Evolutionary conservation across 352 stramenopile species (phyloP), one percentile per base, ranked within the genome.

Genomic region (Pythium apleroticum): DNA sequence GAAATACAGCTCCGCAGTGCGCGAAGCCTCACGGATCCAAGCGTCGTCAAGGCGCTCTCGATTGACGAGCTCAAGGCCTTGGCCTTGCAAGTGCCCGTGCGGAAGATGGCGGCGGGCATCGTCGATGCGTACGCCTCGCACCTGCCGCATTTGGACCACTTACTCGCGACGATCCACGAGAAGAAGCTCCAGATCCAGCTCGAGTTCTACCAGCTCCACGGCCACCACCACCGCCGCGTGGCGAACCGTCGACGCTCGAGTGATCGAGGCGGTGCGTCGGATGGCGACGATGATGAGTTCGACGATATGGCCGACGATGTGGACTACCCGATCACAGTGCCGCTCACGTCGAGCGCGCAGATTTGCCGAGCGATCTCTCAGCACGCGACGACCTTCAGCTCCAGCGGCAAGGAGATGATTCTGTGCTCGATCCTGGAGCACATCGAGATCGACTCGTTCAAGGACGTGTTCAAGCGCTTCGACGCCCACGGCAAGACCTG

Each of bases 391-490:
- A 62, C 46, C 4, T 90, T 91, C 63, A 91, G 83, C 43, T 60
- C 76, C 4, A 91, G 83, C n/a, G 83, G 83, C 7, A 84, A 81
- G 24, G 81, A 91, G 39, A 91, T 91, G 83, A 78, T 90, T 9
- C 33, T 91, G 19, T 89, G 80, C 39, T 76, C 83, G 27, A 85
- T 91, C 27, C 62, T 90, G 15, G 77, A 88, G 31, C 68, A 82
- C 27, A 59, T 91, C 10, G 83, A 91, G 9, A 60, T 71, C 2
- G 80, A 86, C n/a, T 89, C 81, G 46, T 91, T 91, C 60, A 74
- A 70, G 46, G 79, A 90, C 33, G 71, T 90, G 24, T 91, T 83
- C 48, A 80, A 84, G 43, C 74, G 78, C 39, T 91, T 91, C 28
- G 79, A 87, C 31, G 58, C 66, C 1, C 74, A 84, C 22, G 79